phyloP scores from a whole-genome alignment of 2,329 filamentous ascomycete species.

The Stagonosporopsis chrysanthemi region DNA sequence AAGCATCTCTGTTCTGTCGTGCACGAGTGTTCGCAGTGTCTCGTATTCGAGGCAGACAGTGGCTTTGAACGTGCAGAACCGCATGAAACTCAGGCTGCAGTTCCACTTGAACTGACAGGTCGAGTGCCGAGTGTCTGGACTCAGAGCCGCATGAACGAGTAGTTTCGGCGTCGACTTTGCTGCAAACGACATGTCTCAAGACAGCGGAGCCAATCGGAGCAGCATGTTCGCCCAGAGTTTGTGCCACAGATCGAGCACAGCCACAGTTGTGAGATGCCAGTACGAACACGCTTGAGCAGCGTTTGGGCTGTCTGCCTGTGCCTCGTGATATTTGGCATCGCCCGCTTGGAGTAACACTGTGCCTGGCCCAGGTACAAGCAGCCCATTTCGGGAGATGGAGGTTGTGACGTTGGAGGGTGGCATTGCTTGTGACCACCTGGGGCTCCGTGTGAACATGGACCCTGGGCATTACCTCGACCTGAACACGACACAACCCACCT shows the following conservation, averaged over 20 bases:
- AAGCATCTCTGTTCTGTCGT: no score
- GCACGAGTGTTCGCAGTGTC: not conserved
- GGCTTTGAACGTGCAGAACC: not conserved
- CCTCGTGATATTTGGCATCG: not conserved
- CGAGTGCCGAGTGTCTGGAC: not conserved
- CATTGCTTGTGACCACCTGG: slow-evolving; percentile 35
- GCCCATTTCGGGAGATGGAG: not conserved
- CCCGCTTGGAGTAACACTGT: not conserved
- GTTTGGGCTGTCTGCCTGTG: not conserved
- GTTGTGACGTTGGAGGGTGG: slow-evolving; percentile 40
- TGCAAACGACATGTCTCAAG: slow-evolving; percentile 21
- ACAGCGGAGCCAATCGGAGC: slow-evolving; percentile 8
- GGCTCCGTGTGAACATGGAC: slow-evolving; percentile 20
- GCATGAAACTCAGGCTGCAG: not conserved
- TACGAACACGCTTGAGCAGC: not conserved
- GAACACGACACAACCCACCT: slow-evolving; percentile 32
- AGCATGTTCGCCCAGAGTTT: slow-evolving; percentile 12
- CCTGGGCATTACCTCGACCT: slow-evolving; percentile 23
- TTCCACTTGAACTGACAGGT: not conserved
- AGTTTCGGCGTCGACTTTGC: slow-evolving; percentile 19
- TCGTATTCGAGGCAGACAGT: not conserved
- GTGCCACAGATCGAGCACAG: slow-evolving; percentile 13
- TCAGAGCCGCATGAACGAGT: slow-evolving; percentile 3
- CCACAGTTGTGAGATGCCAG: slow-evolving; percentile 2
- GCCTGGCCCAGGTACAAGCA: slow-evolving; percentile 2